Conservation (phyloP, 2,329 filamentous ascomycete genomes). For the Pseudogymnoascus sp. region DNA sequence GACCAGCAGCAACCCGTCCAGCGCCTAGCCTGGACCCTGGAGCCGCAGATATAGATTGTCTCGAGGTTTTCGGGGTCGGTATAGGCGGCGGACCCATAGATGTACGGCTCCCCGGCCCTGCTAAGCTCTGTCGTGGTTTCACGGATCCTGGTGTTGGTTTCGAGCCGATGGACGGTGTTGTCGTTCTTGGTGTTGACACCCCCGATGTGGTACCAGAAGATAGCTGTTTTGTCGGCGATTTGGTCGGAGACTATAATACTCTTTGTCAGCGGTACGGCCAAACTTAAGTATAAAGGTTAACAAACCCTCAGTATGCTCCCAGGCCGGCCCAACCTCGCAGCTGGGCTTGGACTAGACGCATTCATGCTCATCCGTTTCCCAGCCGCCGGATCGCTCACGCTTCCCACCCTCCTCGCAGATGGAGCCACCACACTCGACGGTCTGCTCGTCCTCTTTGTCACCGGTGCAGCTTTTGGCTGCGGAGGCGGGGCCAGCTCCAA, state of each 20-base stretch:
- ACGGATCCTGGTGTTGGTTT: conserved; percentile 31
- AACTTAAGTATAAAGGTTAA: not conserved
- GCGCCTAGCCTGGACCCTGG: conserved; percentile 26
- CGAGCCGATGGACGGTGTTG: conserved; percentile 50
- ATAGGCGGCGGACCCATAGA: conserved; percentile 58
- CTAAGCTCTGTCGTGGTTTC: conserved; percentile 48
- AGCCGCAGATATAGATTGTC: conserved; percentile 32
- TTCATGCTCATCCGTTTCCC: conserved; percentile 61
- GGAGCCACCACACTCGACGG: conserved; percentile 38
- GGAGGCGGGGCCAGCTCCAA: conserved; percentile 42
- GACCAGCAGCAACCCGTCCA: conserved; percentile 21
- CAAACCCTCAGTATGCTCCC: conserved; percentile 50
- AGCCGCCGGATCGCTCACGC: conserved; percentile 43
- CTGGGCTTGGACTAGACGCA: conserved; percentile 64
- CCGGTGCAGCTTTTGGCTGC: conserved; percentile 23
- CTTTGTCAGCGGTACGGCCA: conserved; percentile 18
- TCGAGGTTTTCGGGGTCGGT: conserved; percentile 28
- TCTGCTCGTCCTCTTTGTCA: conserved; percentile 27
- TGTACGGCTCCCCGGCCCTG: conserved; percentile 37
- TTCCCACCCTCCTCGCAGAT: conserved; percentile 32
- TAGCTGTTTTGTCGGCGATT: conserved; percentile 71
- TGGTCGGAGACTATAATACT: conserved; percentile 57
- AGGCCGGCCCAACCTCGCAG: conserved; percentile 43
- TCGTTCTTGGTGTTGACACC: conserved; percentile 52
- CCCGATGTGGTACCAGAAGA: conserved; percentile 45